These are phyloP conservation scores for Termitomyces sp. DNA, from an alignment of 768 basidiomycete genomes.

Conservation along the genomic window DNA sequence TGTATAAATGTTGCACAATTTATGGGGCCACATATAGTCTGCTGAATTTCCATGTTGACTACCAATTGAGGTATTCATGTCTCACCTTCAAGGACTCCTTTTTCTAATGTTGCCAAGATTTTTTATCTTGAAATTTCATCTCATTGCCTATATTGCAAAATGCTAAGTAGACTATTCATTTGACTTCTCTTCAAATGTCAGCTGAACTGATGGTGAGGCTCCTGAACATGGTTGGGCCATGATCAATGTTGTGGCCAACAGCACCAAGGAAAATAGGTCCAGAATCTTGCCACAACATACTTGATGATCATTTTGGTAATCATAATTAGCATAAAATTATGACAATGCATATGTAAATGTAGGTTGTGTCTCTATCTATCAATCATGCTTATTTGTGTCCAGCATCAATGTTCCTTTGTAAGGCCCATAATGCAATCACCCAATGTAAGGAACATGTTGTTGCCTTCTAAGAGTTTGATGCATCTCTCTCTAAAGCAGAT, in stretches of 20 bases:
- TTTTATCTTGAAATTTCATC: conserved; percentile 24
- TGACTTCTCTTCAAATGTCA: no score
- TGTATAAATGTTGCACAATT: no score
- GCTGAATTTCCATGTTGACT: not conserved
- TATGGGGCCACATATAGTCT: no score
- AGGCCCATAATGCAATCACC: no score
- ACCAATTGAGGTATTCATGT: not conserved
- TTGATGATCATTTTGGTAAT: conserved; percentile 24
- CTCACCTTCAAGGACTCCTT: not conserved
- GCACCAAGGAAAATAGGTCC: conserved; percentile 35
- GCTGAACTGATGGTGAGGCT: conserved; percentile 30
- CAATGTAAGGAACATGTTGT: no score
- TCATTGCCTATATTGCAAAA: conserved; percentile 15
- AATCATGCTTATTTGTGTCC: not conserved
- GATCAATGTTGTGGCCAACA: conserved; percentile 21
- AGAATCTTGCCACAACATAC: conserved; percentile 20
- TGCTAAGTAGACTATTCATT: conserved; percentile 22
- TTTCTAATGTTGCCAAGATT: not conserved
- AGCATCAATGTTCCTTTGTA: no score
- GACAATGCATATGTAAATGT: conserved; percentile 18
- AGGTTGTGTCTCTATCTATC: no score
- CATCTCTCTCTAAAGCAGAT: not conserved
- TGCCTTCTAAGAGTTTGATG: no score
- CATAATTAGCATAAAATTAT: conserved; percentile 26
- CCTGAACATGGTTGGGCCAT: conserved; percentile 27